Evolutionary conservation across 2,329 filamentous ascomycete species (phyloP).

Genomic region (Penicillium sp.): DNA sequence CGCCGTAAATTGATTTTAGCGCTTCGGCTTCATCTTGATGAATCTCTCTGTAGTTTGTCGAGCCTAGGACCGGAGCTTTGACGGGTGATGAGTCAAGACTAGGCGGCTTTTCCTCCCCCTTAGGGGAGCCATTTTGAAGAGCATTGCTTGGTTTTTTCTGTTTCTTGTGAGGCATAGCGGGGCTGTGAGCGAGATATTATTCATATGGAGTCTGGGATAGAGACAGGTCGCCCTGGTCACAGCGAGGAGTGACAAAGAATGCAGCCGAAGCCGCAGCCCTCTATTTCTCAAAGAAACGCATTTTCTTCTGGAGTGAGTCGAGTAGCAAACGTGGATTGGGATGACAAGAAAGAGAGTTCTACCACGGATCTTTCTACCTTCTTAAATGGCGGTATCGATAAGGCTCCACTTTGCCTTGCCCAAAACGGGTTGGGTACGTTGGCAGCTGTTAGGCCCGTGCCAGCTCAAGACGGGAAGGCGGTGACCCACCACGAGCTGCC

Average conservation of each 20-base stretch:
- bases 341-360: not conserved
- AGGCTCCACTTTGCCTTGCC: conserved; percentile 4
- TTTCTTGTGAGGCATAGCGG: conserved; percentile 44
- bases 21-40: conserved; percentile 86
- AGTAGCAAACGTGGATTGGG: not conserved
- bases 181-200: conserved; percentile 27
- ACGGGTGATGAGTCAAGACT: conserved; percentile 26
- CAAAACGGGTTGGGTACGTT: conserved; percentile 2
- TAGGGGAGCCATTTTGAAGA: conserved; percentile 29
- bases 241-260: conserved; percentile 30
- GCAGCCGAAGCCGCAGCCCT: conserved; percentile 43
- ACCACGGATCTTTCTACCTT: not conserved
- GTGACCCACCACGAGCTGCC: conserved; percentile 7
- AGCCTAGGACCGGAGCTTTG: conserved; percentile 29
- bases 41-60: conserved; percentile 70
- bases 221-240: conserved; percentile 25
- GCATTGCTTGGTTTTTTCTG: conserved; percentile 38
- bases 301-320: conserved; percentile 17
- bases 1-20: conserved; percentile 80
- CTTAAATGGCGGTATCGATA: conserved; percentile 18
- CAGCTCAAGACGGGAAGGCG: conserved; percentile 12
- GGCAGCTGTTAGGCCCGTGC: not conserved
- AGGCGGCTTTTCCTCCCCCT: conserved; percentile 33
- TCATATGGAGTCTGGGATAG: conserved; percentile 18
- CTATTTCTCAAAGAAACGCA: conserved; percentile 30